A percentile compares a stretch with the other conserved stretches of the same genome.
Conservation (phyloP, 805 yeast species). For the Metschnikowia gelsemii region DNA sequence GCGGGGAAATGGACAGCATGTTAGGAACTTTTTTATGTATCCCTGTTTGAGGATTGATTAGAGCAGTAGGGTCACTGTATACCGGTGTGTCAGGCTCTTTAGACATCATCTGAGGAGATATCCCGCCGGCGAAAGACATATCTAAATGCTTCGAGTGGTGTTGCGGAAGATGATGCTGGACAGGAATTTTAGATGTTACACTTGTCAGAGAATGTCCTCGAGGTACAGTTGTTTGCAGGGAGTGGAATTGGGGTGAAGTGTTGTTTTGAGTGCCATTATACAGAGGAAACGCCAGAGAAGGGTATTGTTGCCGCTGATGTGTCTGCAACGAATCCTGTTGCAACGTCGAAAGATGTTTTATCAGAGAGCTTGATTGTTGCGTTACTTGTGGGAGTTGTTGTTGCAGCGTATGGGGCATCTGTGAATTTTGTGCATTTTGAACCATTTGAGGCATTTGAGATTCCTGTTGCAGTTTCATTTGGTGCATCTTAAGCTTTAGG, state of each 20-base stretch:
- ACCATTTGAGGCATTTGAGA: conserved; percentile 14
- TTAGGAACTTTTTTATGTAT: conserved; percentile 1
- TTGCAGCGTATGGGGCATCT: conserved; percentile 14
- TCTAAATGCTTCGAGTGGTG: conserved; percentile 14
- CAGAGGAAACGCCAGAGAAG: conserved; percentile 4
- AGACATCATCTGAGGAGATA: conserved; percentile 20
- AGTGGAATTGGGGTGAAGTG: conserved; percentile 8
- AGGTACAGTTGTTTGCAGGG: conserved; percentile 8
- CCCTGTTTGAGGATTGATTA: conserved; percentile 1
- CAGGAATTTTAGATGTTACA: conserved; percentile 8
- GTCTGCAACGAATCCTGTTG: conserved; percentile 7
- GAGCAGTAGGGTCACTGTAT: conserved; percentile 2
- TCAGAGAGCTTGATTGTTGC: conserved; percentile 11
- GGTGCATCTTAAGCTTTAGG: conserved; percentile 36
- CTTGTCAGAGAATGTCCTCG: conserved; percentile 7
- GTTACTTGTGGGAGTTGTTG: conserved; percentile 5
- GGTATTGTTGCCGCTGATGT: conserved; percentile 11
- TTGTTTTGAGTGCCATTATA: conserved; percentile 6
- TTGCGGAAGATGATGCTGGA: conserved; percentile 13
- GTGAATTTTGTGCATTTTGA: conserved; percentile 10
- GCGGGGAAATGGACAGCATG: conserved; percentile 35
- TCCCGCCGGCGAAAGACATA: conserved; percentile 12
- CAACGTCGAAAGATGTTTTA: conserved; percentile 4
- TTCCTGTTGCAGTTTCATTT: conserved; percentile 33
- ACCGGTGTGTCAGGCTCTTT: conserved; percentile 15